phyloP scores from a whole-genome alignment of 176 grass and related monocot genomes.

The Aegilops speltoides region DNA sequence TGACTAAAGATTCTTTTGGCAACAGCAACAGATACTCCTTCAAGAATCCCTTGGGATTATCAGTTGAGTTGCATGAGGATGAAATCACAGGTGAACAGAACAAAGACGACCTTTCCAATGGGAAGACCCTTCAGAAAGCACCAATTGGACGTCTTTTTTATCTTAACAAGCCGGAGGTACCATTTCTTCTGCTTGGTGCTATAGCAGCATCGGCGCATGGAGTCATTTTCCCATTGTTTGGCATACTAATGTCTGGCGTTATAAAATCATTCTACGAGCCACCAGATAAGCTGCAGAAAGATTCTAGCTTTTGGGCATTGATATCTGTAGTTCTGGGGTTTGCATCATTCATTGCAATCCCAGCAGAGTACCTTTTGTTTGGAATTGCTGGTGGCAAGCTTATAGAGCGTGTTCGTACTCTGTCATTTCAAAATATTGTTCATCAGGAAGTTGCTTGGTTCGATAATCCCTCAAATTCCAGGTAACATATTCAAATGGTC shows the following conservation, averaged over 20 bases:
- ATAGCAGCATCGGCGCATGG: slow-evolving; percentile 71
- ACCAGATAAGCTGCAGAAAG: slow-evolving; percentile 47
- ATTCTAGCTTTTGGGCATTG: slow-evolving; percentile 65
- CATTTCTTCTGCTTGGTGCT: slow-evolving; percentile 49
- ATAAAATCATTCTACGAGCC: slow-evolving; percentile 65
- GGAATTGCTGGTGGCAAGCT: slow-evolving; percentile 76
- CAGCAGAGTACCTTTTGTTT: slow-evolving; percentile 60
- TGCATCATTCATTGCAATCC: slow-evolving; percentile 21
- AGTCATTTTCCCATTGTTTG: slow-evolving; percentile 60
- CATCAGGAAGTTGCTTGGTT: slow-evolving; percentile 77
- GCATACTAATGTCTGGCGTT: slow-evolving; percentile 43
- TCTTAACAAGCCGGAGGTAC: slow-evolving; percentile 68
- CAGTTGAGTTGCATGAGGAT: slow-evolving; percentile 28
- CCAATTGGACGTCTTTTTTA: slow-evolving; percentile 46
- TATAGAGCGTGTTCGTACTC: slow-evolving; percentile 52
- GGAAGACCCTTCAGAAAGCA: slow-evolving; percentile 33
- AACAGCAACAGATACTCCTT: slow-evolving; percentile 38
- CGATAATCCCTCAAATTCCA: slow-evolving; percentile 66
- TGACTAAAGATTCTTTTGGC: slow-evolving; percentile 43
- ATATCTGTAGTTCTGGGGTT: slow-evolving; percentile 52
- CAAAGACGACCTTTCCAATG: slow-evolving; percentile 12
- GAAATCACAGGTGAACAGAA: neutral
- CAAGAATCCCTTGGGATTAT: slow-evolving; percentile 27
- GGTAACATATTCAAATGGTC: slow-evolving; percentile 27
- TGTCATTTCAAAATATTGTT: slow-evolving; percentile 63